phyloP scores from a whole-genome alignment of 164 flowering plant species.

The Macadamia integrifolia region DNA sequence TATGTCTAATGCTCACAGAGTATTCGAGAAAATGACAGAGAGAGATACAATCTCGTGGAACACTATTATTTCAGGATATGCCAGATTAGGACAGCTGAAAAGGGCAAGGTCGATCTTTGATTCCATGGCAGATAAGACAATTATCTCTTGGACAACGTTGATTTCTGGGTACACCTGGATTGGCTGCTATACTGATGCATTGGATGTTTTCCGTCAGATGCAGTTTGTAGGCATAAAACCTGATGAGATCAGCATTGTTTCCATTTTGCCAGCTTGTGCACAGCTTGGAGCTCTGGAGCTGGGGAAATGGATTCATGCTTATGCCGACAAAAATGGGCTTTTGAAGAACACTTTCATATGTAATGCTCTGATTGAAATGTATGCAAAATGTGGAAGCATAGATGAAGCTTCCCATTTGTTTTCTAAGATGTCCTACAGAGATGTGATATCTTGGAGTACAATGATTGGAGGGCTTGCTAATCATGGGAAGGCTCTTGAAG shows the following conservation, averaged over 20 bases:
- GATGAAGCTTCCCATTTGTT: conserved; percentile 21
- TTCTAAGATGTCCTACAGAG: conserved; percentile 13
- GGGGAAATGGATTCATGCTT: conserved; percentile 72
- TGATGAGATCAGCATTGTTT: conserved; percentile 50
- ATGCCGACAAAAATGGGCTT: conserved; percentile 43
- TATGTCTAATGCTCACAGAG: conserved; percentile 34
- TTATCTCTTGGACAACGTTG: not conserved
- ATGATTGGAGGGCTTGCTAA: conserved; percentile 26
- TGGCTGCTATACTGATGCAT: conserved; percentile 8
- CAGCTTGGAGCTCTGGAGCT: conserved; percentile 70
- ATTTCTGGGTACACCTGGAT: not conserved
- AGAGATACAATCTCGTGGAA: conserved; percentile 74
- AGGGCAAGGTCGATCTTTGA: conserved; percentile 43
- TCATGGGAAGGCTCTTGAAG: conserved; percentile 23
- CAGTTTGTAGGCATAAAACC: conserved; percentile 34
- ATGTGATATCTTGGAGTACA: conserved; percentile 34
- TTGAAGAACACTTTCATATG: conserved; percentile 36
- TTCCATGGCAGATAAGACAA: conserved; percentile 8
- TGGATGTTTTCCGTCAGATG: not conserved
- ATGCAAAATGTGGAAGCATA: conserved; percentile 35
- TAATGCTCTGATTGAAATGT: conserved; percentile 81
- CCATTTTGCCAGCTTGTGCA: conserved; percentile 71
- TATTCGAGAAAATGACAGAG: conserved; percentile 60
- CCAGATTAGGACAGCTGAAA: conserved; percentile 48
- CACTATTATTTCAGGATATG: conserved; percentile 50